Base-by-base conservation (phyloP, 441 rosid species). In the Melianthus villosus region DNA sequence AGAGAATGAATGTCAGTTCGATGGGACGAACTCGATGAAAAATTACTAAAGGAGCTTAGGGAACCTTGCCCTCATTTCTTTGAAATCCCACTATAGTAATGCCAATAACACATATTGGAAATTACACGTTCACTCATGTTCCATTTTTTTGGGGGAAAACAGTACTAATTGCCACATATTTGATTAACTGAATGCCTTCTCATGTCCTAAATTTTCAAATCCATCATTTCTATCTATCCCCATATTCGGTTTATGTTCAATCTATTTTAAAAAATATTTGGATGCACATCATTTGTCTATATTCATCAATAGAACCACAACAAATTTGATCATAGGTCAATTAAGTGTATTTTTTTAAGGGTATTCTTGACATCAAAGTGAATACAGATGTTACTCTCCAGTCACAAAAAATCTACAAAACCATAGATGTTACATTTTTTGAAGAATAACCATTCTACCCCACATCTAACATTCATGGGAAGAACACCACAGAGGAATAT, bases 351-450 rank as follows among this genome's bases (percentile, higher is more conserved):
- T 3, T 26, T 9, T 9, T 7, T 26, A n/a, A 1, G 23, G 44
- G 27, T 40, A 40, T 13, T 40, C 4, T 7, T 7, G 4, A 2
- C 32, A 28, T 7, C 8, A 28, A 28, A 28, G 9, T 3, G 32
- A 9, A 2, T 28, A 34, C 8, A 34, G 3, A 14, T 34, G 18
- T 11, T 34, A 34, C n/a, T n/a, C n/a, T n/a, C n/a, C n/a, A n/a
- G n/a, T n/a, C n/a, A n/a, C n/a, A n/a, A n/a, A n/a, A n/a, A n/a
- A n/a, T n/a, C 38, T 34, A 3, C 8, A 42, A 28, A 6, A 26
- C 36, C 4, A 42, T 28, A 13, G 35, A 42, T 28, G 25, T 26
- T 10, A 42, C 36, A 2, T 42, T 42, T 15, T 16, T 42, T 28
- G 46, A 42, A 42, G 10, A 27, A 1, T 36, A 42, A 12, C 3